Conservation (phyloP, 306 rosid species). For the Albizia julibrissin region DNA sequence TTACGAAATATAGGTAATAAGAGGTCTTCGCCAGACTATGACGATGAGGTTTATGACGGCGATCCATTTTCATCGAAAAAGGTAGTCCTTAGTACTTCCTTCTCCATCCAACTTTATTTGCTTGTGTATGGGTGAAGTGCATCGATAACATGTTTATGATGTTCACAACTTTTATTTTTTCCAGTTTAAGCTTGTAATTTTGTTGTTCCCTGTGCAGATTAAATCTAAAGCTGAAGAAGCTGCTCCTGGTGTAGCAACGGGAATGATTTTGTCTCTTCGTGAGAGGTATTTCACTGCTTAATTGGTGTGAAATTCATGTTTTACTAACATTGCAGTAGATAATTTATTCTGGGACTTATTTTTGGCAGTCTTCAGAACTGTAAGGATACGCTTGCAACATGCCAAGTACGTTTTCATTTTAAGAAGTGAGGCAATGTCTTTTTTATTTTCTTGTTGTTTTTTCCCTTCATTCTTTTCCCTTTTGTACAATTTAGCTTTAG, state of each 20-base stretch:
- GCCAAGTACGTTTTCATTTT: conserved; percentile 60
- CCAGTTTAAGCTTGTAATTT: conserved; percentile 6
- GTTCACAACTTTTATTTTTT: not conserved
- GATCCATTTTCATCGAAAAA: conserved; percentile 64
- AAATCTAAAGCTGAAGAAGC: conserved; percentile 76
- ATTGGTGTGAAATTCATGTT: not conserved
- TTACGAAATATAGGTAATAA: conserved; percentile 48
- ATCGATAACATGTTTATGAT: not conserved
- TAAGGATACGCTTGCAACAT: conserved; percentile 67
- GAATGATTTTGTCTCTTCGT: conserved; percentile 95
- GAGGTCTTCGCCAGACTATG: conserved; percentile 72
- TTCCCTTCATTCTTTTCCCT: not conserved
- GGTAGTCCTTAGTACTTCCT: conserved; percentile 37
- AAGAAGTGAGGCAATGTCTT: conserved; percentile 15
- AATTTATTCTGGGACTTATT: conserved; percentile 4
- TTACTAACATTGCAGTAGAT: not conserved
- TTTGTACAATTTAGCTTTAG: not conserved
- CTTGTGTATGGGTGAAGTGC: conserved; percentile 1
- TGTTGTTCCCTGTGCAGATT: conserved; percentile 39
- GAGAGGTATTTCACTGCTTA: conserved; percentile 58
- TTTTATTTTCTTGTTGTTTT: not conserved
- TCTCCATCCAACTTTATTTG: not conserved
- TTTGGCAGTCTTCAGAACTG: conserved; percentile 78
- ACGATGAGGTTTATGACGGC: conserved; percentile 53
- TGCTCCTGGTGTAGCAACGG: conserved; percentile 84